phyloP scores from a whole-genome alignment of 352 stramenopile genomes.

The Detonula confervacea region DNA sequence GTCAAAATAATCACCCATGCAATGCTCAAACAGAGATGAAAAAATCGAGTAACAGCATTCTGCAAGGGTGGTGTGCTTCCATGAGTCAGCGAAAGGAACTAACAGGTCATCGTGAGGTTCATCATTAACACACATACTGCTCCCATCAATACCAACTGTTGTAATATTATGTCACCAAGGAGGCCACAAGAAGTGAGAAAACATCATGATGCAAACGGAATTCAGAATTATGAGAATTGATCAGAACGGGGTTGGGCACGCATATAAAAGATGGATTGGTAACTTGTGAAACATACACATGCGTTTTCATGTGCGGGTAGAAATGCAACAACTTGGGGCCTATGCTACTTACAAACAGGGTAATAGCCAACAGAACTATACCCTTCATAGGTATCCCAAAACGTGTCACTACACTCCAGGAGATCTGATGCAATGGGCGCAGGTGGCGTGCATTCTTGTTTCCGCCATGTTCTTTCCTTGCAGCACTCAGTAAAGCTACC shows the following conservation, averaged over 20 bases:
- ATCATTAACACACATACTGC: not conserved
- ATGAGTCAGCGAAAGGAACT: not conserved
- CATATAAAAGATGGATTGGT: too few relatives aligned
- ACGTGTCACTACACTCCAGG: not conserved
- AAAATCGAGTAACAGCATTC: not conserved
- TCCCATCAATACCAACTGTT: not conserved
- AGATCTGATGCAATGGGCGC: not conserved
- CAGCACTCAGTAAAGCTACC: not conserved
- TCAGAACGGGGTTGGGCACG: too few relatives aligned
- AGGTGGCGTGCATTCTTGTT: not conserved
- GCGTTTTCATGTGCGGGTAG: too few relatives aligned
- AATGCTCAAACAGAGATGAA: not conserved
- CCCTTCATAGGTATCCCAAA: not conserved
- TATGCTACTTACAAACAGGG: slow-evolving; percentile 5
- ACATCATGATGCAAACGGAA: too few relatives aligned
- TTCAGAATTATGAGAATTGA: too few relatives aligned
- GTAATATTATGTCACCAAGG: too few relatives aligned
- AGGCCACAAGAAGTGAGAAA: too few relatives aligned
- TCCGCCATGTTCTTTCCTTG: not conserved
- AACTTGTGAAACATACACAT: too few relatives aligned
- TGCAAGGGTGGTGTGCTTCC: not conserved
- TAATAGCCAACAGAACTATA: not conserved
- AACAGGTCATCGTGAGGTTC: not conserved
- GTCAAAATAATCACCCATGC: not conserved
- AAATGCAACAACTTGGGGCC: too few relatives aligned